These are phyloP conservation scores for Zasmidium cellare DNA, from an alignment of 2,329 filamentous ascomycete species.

Conservation along the genomic window DNA sequence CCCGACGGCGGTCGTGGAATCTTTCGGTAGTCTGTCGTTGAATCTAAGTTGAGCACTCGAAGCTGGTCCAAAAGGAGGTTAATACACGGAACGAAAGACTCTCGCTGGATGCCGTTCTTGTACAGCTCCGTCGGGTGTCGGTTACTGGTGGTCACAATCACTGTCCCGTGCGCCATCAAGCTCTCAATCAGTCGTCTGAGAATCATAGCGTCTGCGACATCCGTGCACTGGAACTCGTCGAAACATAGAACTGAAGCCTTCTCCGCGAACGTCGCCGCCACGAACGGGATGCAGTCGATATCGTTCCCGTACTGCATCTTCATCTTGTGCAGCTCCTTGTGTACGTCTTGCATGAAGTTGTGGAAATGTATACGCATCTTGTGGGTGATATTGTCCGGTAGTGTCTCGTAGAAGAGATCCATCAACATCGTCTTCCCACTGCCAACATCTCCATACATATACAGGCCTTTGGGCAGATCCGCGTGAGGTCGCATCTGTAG, in stretches of 20 bases:
- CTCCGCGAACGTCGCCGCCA: constrained; percentile 91
- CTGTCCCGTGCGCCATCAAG: constrained; percentile 95
- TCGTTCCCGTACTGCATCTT: constrained; percentile 89
- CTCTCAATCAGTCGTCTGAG: constrained; percentile 80
- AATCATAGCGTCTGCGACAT: constrained; percentile 99
- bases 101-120: constrained; percentile 95
- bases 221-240: constrained; percentile 98
- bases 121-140: constrained; percentile 95
- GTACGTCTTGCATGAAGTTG: constrained; percentile 99
- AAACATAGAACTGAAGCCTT: constrained; percentile 87
- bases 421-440: constrained; percentile 99
- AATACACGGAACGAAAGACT: constrained; percentile 94
- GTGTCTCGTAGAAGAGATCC: constrained; percentile 94
- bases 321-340: constrained; percentile 84
- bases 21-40: constrained; percentile 94
- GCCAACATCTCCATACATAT: constrained; percentile 94
- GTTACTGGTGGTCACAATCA: constrained; percentile 94
- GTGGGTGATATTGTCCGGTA: constrained; percentile 73
- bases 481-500: constrained; percentile 58
- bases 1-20: constrained; percentile 89
- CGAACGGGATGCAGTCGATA: constrained; percentile 84
- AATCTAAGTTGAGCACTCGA: constrained; percentile 91
- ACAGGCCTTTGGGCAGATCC: constrained; percentile 82
- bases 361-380: constrained; percentile 98
- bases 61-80: constrained; percentile 82